Percentiles rank a stretch among this genome's conserved stretches.
phyloP scores from a whole-genome alignment of 257 asterid species.

The Solanum ossicruentum region DNA sequence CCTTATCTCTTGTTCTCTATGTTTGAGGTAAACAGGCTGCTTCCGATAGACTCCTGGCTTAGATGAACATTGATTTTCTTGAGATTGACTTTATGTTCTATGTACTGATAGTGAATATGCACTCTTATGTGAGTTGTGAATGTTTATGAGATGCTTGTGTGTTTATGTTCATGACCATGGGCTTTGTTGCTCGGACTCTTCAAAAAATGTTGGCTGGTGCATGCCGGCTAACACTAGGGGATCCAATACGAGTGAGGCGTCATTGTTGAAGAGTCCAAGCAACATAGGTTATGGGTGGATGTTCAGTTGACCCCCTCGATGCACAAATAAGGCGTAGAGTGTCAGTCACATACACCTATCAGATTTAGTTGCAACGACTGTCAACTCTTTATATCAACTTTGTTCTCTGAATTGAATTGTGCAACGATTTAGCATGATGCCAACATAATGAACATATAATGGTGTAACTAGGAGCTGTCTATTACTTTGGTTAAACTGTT shows the following conservation, averaged over 20 bases:
- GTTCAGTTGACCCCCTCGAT: background rate
- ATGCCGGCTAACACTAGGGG: background rate
- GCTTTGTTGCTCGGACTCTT: background rate
- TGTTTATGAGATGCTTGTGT: background rate
- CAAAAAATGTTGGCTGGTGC: background rate
- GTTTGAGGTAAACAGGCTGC: background rate
- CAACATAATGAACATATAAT: background rate
- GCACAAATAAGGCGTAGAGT: background rate
- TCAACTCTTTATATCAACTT: background rate
- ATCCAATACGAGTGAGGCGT: background rate
- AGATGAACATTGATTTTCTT: background rate
- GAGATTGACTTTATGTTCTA: background rate
- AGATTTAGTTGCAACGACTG: background rate
- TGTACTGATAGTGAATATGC: background rate
- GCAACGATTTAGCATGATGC: background rate
- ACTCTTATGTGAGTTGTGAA: background rate
- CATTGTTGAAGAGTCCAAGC: background rate
- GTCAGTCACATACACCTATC: background rate
- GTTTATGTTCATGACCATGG: background rate
- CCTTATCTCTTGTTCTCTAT: background rate
- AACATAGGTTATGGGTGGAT: background rate
- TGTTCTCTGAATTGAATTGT: background rate
- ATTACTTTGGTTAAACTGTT: background rate
- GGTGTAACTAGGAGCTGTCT: background rate
- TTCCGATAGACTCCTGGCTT: accelerated